Conservation (phyloP, 108 stramenopile genomes). For the Nannochloropsis salina region DNA sequence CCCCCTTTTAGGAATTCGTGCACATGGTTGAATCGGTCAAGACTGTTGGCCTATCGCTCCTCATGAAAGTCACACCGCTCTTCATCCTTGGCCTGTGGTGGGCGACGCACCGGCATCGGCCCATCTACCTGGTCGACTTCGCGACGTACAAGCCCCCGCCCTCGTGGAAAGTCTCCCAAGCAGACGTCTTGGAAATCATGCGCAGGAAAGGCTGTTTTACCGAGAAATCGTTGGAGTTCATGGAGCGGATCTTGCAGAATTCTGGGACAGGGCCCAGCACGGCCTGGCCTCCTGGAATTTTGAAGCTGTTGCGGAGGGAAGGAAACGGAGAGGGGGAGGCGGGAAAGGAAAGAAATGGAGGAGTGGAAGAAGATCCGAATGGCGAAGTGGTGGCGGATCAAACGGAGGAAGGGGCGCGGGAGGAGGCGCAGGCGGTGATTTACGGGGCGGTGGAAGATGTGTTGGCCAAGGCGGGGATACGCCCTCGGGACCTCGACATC, state of each 20-base stretch:
- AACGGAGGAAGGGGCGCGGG: slow-evolving; percentile 75
- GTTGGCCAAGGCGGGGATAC: slow-evolving; percentile 72
- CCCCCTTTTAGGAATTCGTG: not conserved
- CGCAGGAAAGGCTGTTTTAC: slow-evolving; percentile 78
- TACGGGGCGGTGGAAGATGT: slow-evolving; percentile 83
- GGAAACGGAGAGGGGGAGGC: not conserved
- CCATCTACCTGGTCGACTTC: slow-evolving; percentile 84
- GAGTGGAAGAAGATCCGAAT: not conserved
- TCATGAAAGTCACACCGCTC: slow-evolving; percentile 8
- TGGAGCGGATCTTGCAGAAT: slow-evolving; percentile 76
- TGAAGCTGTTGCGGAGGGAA: slow-evolving; percentile 34
- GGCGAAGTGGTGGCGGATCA: slow-evolving; percentile 60
- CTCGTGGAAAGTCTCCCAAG: slow-evolving; percentile 77
- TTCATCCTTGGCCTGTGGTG: slow-evolving; percentile 25
- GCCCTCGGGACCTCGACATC: slow-evolving; percentile 84
- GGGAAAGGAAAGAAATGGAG: not conserved
- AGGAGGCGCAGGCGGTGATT: slow-evolving; percentile 88
- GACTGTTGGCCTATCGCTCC: not conserved
- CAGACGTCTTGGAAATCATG: slow-evolving; percentile 83
- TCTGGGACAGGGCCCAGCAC: slow-evolving; percentile 75
- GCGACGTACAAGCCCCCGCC: slow-evolving; percentile 88
- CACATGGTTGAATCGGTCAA: not conserved
- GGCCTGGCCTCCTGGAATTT: slow-evolving; percentile 95
- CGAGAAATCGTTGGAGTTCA: slow-evolving; percentile 73
- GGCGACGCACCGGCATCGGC: slow-evolving; percentile 34